These are phyloP conservation scores for Byssothecium circinans DNA, from an alignment of 2,329 filamentous ascomycete genomes.

Conservation along the genomic window DNA sequence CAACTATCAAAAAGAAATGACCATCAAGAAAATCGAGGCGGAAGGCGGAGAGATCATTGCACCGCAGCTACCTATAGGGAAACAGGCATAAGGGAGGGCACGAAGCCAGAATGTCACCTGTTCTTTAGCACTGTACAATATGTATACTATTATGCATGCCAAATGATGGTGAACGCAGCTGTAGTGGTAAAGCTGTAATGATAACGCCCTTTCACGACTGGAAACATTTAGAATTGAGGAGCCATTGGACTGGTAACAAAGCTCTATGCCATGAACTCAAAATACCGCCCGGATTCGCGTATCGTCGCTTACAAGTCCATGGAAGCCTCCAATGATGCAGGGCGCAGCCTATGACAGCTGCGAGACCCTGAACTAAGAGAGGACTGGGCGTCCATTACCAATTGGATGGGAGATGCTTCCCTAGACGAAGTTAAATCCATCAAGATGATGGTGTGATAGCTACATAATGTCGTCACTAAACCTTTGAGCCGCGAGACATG, in stretches of 20 bases:
- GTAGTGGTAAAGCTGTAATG: slow-evolving; percentile 16
- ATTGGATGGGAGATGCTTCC: no score
- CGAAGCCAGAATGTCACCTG: not conserved
- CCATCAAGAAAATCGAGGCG: slow-evolving; percentile 50
- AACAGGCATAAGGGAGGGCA: slow-evolving; percentile 12
- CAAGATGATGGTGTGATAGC: no score
- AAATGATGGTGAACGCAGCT: not conserved
- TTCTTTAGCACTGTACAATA: slow-evolving; percentile 25
- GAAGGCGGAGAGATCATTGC: slow-evolving; percentile 45
- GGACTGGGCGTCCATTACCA: no score
- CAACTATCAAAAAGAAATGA: slow-evolving; percentile 81
- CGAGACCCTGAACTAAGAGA: no score
- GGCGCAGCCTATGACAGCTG: no score
- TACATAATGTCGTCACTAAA: not conserved
- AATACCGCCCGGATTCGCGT: no score
- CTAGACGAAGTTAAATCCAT: no score
- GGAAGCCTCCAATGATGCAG: no score
- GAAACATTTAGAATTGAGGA: not conserved
- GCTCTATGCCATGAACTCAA: no score
- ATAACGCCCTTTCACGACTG: slow-evolving; percentile 11
- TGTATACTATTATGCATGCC: slow-evolving; percentile 22
- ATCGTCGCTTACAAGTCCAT: no score
- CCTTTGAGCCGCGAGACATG: no score
- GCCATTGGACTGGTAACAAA: not conserved
- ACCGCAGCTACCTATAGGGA: slow-evolving; percentile 36